Percentiles rank a stretch among this genome's conserved stretches.
These are phyloP conservation scores for Puccinia horiana DNA, from an alignment of 1,284 basidiomycete species.

Conservation along the genomic window DNA sequence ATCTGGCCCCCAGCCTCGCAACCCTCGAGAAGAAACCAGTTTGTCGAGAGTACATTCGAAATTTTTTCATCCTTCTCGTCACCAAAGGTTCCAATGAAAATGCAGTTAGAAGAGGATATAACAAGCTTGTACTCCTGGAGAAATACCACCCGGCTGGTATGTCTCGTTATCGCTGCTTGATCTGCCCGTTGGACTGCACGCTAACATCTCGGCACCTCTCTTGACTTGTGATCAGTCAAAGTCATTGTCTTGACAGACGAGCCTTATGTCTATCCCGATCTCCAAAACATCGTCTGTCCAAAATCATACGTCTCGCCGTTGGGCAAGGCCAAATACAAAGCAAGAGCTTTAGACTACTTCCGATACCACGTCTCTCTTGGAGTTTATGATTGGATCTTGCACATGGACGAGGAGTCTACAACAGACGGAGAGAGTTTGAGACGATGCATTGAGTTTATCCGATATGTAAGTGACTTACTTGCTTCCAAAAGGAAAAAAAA, in stretches of 20 bases:
- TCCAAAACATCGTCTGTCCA: conserved; percentile 61
- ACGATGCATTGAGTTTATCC: conserved; percentile 60
- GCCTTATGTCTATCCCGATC: conserved; percentile 60
- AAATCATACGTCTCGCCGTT: conserved; percentile 60
- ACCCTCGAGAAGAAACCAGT: conserved; percentile 59
- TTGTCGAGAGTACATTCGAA: conserved; percentile 59
- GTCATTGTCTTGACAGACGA: conserved; percentile 60
- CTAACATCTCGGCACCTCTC: neutral
- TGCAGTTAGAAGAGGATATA: conserved; percentile 59
- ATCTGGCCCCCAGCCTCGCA: conserved; percentile 58
- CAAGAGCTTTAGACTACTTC: conserved; percentile 61
- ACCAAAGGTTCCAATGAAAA: conserved; percentile 60
- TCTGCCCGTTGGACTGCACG: neutral
- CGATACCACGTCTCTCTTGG: conserved; percentile 59
- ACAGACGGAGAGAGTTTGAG: conserved; percentile 60
- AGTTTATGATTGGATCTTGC: conserved; percentile 60
- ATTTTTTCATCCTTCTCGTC: conserved; percentile 60
- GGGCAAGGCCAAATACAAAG: conserved; percentile 61
- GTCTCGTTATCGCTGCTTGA: neutral
- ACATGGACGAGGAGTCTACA: conserved; percentile 60
- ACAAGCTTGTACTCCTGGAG: conserved; percentile 60
- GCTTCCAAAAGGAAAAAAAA: conserved; percentile 40
- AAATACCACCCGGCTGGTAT: conserved; percentile 59
- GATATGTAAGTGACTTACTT: conserved; percentile 52
- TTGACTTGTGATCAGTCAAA: conserved; percentile 53